Evolutionary conservation across 768 basidiomycete species (phyloP).

Genomic region (Panellus pusillus): DNA sequence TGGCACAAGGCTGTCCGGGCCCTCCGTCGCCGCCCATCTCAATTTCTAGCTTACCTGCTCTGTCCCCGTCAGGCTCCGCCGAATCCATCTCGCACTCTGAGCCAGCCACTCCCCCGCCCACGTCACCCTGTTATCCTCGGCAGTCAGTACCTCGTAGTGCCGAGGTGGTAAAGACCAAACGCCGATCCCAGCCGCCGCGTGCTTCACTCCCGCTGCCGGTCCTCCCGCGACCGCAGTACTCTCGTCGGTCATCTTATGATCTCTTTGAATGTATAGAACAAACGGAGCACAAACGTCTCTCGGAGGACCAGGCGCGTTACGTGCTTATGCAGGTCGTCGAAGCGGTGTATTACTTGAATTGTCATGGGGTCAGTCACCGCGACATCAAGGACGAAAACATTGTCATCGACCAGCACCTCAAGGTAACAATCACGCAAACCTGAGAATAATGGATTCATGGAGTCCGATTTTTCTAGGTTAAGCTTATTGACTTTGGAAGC

Average conservation of each 20-base stretch:
- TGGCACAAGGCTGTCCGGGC: slow-evolving; percentile 60
- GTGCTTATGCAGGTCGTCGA: slow-evolving; percentile 89
- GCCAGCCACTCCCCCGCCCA: slow-evolving; percentile 41
- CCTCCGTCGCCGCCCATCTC: slow-evolving; percentile 28
- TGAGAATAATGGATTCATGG: not conserved
- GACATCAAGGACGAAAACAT: slow-evolving; percentile 98
- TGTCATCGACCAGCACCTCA: slow-evolving; percentile 72
- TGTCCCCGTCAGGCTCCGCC: slow-evolving; percentile 57
- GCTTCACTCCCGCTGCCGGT: slow-evolving; percentile 23
- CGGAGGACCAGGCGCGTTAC: slow-evolving; percentile 75
- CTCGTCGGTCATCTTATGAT: slow-evolving; percentile 83
- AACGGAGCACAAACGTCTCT: slow-evolving; percentile 73
- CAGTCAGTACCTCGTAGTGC: slow-evolving; percentile 15
- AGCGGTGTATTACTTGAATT: slow-evolving; percentile 77
- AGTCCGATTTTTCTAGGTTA: slow-evolving; percentile 57
- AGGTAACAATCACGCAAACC: slow-evolving; percentile 38
- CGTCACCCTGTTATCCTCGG: slow-evolving; percentile 21
- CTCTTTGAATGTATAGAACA: slow-evolving; percentile 96
- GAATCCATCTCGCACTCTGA: slow-evolving; percentile 45
- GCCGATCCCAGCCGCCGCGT: slow-evolving; percentile 5
- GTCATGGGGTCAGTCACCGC: slow-evolving; percentile 85
- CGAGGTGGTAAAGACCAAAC: slow-evolving; percentile 9
- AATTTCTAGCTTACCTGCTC: slow-evolving; percentile 46
- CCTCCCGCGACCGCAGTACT: slow-evolving; percentile 42
- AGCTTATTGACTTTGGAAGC: slow-evolving; percentile 95